Evolutionary conservation across 139 green algal genomes (phyloP), one percentile per base, ranked within the genome.

Genomic region (Zygnema circumcarinatum): DNA sequence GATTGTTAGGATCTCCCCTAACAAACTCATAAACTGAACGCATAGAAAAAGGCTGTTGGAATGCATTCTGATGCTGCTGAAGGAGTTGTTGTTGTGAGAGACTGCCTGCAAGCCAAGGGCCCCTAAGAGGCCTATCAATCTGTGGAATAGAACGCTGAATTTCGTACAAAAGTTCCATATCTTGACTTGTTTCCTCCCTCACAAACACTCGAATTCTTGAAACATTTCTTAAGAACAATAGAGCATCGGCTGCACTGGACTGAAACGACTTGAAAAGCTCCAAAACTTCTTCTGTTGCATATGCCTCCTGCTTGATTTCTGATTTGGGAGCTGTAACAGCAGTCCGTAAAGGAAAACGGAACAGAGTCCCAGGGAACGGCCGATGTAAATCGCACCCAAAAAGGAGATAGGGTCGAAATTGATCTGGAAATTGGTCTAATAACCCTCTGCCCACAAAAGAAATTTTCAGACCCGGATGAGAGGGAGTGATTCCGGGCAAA

Each of bases 191-290:
- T 39, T 79, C 79, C 35, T 76, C 81, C 2, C 80, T 78, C 35
- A 92, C 79, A 38, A 90, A 93, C 62, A 94, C 86, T 38, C 80
- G 79, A n/a, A 95, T 84, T 16, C 74, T 79, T 1, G 39, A 41
- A 1, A 96, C 90, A 79, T 69, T 93, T 78, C 96, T 95, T 0
- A 97, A 90, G 79, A 97, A 97, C 33, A 96, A 89, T 69, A 97
- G 92, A 0, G 92, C 92, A 33, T 92, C 84, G 0, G 90, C 85
- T 11, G 94, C 91, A 78, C 93, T 87, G 0, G 39, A 16, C 35
- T 84, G 78, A 80, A 96, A 94, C 1, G 83, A 87, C 2, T 89
- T 74, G 35, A 96, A 90, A 31, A 95, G 90, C 29, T 3, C 38
- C 62, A 76, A 42, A 31, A 95, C 85, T 36, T 91, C 87, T 11